Conservation (phyloP, 1,284 basidiomycete species). For the Pholiota adiposa region DNA sequence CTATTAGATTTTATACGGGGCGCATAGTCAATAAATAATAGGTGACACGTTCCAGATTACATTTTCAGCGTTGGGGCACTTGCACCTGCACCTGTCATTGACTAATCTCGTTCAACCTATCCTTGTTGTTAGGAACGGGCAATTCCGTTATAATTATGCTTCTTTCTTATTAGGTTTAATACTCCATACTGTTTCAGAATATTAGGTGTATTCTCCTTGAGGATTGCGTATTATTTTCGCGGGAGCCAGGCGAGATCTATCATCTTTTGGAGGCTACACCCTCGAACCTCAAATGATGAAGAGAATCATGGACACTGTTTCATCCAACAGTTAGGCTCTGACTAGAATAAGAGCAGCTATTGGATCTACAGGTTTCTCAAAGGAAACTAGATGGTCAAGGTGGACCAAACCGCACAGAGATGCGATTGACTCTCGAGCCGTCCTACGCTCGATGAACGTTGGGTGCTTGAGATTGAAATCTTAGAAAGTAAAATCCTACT, state of each 20-base stretch:
- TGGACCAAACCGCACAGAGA: background rate
- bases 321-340: background rate
- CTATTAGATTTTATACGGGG: background rate
- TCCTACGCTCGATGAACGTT: background rate
- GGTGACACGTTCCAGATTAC: background rate
- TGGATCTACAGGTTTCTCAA: too few species aligned
- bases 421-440: background rate
- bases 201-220: background rate
- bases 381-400: too few species aligned
- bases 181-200: background rate
- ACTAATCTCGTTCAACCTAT: background rate
- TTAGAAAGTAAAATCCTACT: too few species aligned
- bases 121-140: background rate
- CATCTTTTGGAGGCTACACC: too few species aligned
- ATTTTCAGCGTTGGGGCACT: background rate
- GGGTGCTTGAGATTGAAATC: too few species aligned
- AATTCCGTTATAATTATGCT: background rate
- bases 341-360: background rate
- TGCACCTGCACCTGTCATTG: background rate
- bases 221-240: background rate
- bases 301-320: background rate
- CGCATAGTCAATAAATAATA: background rate
- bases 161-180: background rate
- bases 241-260: background rate
- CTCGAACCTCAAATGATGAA: background rate